Evolutionary conservation across 2,329 filamentous ascomycete genomes (phyloP).

Genomic region (Ampelomyces quisqualis): DNA sequence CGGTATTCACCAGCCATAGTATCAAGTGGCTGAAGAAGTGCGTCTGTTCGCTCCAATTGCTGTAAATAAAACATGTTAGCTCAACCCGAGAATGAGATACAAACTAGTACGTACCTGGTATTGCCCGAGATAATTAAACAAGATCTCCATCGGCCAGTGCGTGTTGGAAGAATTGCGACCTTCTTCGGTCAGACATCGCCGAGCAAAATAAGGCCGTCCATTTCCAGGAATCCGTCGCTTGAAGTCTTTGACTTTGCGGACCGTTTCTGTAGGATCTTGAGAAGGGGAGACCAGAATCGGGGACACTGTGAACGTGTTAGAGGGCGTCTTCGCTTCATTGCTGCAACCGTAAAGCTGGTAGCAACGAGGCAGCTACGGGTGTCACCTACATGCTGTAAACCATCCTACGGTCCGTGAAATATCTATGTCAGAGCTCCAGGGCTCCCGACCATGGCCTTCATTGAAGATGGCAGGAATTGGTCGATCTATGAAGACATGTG

Average conservation of each 20-base stretch:
- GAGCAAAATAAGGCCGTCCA: constrained; percentile 51
- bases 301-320: constrained; percentile 40
- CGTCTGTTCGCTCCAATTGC: constrained; percentile 49
- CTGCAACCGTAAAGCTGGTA: too few species aligned
- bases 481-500: constrained; percentile 57
- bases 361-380: background rate
- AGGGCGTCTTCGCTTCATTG: too few species aligned
- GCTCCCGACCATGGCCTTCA: constrained; percentile 43
- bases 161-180: constrained; percentile 33
- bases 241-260: constrained; percentile 59
- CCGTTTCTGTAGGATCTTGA: constrained; percentile 47
- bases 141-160: constrained; percentile 56
- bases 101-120: constrained; percentile 48
- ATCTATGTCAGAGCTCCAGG: constrained; percentile 51
- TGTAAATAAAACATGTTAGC: constrained; percentile 40
- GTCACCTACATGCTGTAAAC: constrained; percentile 56
- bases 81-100: background rate
- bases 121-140: constrained; percentile 59
- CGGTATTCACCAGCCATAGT: constrained; percentile 51
- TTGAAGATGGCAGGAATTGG: constrained; percentile 52
- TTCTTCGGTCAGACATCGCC: constrained; percentile 31
- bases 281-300: constrained; percentile 43
- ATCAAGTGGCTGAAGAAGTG: constrained; percentile 47
- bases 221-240: constrained; percentile 42
- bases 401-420: constrained; percentile 61